These are phyloP conservation scores for Glycyrrhiza uralensis DNA, from an alignment of 306 rosid species.

Conservation along the genomic window DNA sequence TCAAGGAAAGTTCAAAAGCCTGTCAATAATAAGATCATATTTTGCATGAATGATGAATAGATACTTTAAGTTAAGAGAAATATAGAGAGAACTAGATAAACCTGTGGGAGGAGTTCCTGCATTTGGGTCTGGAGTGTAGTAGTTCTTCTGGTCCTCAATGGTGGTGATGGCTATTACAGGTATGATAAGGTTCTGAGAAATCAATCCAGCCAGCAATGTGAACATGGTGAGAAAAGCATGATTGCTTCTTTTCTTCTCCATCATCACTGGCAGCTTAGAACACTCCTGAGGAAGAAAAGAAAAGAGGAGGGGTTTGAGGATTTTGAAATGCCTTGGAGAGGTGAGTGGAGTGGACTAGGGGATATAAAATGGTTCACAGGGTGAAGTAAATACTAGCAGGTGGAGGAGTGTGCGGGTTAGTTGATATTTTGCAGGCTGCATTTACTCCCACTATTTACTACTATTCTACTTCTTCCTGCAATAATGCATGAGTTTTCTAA, in stretches of 20 bases:
- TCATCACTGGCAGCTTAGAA: slow-evolving; percentile 28
- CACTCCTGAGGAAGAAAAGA: not conserved
- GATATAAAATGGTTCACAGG: slow-evolving; percentile 46
- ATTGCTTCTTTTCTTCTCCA: slow-evolving; percentile 43
- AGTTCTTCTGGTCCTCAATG: slow-evolving; percentile 56
- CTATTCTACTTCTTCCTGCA: slow-evolving; percentile 37
- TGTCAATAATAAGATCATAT: not conserved
- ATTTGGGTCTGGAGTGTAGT: slow-evolving; percentile 53
- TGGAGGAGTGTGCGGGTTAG: slow-evolving; percentile 72
- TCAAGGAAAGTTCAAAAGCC: slow-evolving; percentile 20
- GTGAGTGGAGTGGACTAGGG: slow-evolving; percentile 27
- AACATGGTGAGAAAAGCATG: slow-evolving; percentile 44
- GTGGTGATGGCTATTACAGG: slow-evolving; percentile 44
- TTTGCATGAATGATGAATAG: slow-evolving; percentile 3
- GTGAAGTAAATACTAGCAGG: slow-evolving; percentile 77
- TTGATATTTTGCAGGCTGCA: slow-evolving; percentile 72
- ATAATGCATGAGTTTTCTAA: slow-evolving; percentile 27
- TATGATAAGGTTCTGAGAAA: slow-evolving; percentile 59
- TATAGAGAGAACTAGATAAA: slow-evolving; percentile 37
- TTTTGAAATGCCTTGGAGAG: slow-evolving; percentile 29
- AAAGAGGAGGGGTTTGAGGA: slow-evolving; percentile 13
- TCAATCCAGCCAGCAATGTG: slow-evolving; percentile 51
- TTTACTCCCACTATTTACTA: slow-evolving; percentile 60
- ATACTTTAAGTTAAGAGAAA: slow-evolving; percentile 27
- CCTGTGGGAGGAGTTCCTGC: slow-evolving; percentile 52